These are phyloP conservation scores for Hypsizygus ulmarius DNA, from an alignment of 1,284 basidiomycete genomes.

Conservation along the genomic window DNA sequence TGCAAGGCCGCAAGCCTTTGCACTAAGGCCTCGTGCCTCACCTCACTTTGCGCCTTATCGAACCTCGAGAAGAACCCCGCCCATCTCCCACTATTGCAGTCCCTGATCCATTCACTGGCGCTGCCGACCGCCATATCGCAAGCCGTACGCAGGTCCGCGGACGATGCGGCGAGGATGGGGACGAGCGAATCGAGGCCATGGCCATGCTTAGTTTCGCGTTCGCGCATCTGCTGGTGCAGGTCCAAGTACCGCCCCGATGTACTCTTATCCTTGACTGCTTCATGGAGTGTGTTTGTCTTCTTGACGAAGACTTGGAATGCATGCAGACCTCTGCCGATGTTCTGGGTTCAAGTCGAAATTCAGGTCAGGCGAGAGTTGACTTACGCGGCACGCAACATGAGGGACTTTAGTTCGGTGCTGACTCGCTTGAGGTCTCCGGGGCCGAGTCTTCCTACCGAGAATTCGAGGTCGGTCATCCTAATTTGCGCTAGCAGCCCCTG, in stretches of 20 bases:
- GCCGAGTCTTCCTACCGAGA: slow-evolving; percentile 53
- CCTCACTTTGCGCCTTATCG: slow-evolving; percentile 18
- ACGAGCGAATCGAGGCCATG: slow-evolving; percentile 39
- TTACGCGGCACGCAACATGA: slow-evolving; percentile 43
- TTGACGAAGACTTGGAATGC: slow-evolving; percentile 35
- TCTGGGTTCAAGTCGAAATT: no score
- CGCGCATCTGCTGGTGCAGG: slow-evolving; percentile 25
- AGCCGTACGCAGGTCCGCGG: slow-evolving; percentile 30
- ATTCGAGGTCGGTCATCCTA: slow-evolving; percentile 49
- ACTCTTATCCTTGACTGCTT: slow-evolving; percentile 6
- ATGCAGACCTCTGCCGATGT: slow-evolving; percentile 29
- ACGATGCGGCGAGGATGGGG: slow-evolving; percentile 35
- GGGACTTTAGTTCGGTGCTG: slow-evolving; percentile 39
- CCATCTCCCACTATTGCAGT: slow-evolving; percentile 36
- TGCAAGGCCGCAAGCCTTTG: slow-evolving; percentile 20
- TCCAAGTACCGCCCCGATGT: slow-evolving; percentile 25
- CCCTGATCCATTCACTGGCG: slow-evolving; percentile 31
- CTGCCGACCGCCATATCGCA: slow-evolving; percentile 24
- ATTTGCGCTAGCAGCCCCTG: slow-evolving; percentile 39
- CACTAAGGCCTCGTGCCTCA: slow-evolving; percentile 26
- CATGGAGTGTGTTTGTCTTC: slow-evolving; percentile 26
- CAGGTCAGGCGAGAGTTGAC: no score
- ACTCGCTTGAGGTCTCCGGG: slow-evolving; percentile 50
- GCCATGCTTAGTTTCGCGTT: slow-evolving; percentile 34
- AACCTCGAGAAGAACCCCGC: slow-evolving; percentile 24